Conservation (phyloP, 495 filamentous ascomycete species). For the Cudoniella acicularis region DNA sequence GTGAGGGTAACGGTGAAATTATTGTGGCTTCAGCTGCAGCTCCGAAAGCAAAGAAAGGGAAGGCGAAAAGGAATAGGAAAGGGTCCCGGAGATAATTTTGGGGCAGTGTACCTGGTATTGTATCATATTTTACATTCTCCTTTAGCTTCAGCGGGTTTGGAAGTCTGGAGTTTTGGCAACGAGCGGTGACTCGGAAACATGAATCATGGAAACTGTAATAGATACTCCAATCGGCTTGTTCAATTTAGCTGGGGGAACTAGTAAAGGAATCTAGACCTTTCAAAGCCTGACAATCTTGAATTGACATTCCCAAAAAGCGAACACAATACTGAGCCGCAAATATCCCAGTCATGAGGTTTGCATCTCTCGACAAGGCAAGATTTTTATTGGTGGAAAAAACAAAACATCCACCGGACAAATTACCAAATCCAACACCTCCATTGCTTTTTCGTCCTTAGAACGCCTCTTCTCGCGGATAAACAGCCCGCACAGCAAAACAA, state of each 20-base stretch:
- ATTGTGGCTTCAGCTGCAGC: background rate
- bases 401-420: background rate
- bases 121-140: conserved; percentile 15
- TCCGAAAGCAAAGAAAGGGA: conserved; percentile 24
- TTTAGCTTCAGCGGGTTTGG: background rate
- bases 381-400: conserved; percentile 12
- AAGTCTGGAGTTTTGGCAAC: background rate
- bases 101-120: conserved; percentile 19
- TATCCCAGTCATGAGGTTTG: no score
- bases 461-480: conserved; percentile 14
- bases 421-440: background rate
- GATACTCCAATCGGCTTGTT: background rate
- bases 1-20: background rate
- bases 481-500: background rate
- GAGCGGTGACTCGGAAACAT: background rate
- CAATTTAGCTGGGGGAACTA: background rate
- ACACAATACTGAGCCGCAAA: no score
- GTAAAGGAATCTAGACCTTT: background rate
- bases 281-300: background rate
- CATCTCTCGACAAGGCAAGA: no score
- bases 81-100: background rate
- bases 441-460: conserved; percentile 26
- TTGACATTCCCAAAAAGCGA: no score
- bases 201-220: background rate
- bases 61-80: conserved; percentile 22